Evolutionary conservation across 1,284 basidiomycete genomes (phyloP).

Genomic region (Malassezia vespertilionis): DNA sequence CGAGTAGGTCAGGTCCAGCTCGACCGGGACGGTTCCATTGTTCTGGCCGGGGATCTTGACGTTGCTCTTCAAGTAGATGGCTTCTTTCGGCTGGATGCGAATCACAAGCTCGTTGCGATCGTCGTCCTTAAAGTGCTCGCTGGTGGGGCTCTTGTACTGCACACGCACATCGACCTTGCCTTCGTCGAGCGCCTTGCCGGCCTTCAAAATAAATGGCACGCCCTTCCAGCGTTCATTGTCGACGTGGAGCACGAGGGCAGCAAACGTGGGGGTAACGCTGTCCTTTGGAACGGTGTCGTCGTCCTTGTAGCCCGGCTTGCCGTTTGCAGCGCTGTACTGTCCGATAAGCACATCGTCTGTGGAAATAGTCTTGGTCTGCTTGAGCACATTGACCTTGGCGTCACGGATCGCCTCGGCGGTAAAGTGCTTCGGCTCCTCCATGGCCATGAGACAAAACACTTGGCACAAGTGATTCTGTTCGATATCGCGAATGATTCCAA

Average conservation of each 20-base stretch:
- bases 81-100: conserved; percentile 44
- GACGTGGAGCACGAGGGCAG: conserved; percentile 41
- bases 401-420: conserved; percentile 48
- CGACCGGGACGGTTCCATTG: conserved; percentile 28
- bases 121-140: conserved; percentile 25
- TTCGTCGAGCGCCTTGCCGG: conserved; percentile 45
- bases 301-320: conserved; percentile 49
- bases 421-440: conserved; percentile 46
- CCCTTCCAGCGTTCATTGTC: conserved; percentile 44
- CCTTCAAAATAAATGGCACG: conserved; percentile 46
- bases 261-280: conserved; percentile 48
- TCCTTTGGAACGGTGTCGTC: conserved; percentile 49
- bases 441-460: conserved; percentile 46
- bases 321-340: conserved; percentile 44
- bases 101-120: conserved; percentile 45
- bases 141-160: conserved; percentile 37
- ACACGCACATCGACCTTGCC: conserved; percentile 44
- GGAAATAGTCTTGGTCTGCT: conserved; percentile 40
- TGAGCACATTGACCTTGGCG: conserved; percentile 47
- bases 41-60: conserved; percentile 41
- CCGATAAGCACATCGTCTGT: conserved; percentile 46
- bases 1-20: conserved; percentile 40
- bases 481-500: conserved; percentile 49
- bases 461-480: conserved; percentile 48
- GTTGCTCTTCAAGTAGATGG: conserved; percentile 43